Evolutionary conservation across 139 green algal species (phyloP).

Genomic region (Chlorella sp.): DNA sequence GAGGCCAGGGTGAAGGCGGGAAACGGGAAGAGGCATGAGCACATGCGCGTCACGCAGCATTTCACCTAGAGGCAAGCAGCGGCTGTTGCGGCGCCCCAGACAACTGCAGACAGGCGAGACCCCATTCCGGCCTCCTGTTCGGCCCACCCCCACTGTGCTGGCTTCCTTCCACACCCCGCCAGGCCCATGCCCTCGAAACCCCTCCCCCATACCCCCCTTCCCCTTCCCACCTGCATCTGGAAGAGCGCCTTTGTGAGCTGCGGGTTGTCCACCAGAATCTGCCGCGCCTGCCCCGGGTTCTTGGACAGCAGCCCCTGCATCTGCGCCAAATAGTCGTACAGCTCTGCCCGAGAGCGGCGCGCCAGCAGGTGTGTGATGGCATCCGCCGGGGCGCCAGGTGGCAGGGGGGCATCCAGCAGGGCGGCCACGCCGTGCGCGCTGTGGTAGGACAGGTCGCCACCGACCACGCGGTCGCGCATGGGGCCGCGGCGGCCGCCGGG

Average conservation of each 20-base stretch:
- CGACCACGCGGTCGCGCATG: constrained; percentile 37
- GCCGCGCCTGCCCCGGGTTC: constrained; percentile 66
- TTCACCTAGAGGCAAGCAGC: not conserved
- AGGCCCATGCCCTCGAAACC: not conserved
- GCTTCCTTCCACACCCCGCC: not conserved
- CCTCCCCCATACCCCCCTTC: not conserved
- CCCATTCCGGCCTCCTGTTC: not conserved
- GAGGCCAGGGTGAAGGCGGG: too few species aligned
- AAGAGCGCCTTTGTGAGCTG: constrained; percentile 93
- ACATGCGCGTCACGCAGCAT: too few species aligned
- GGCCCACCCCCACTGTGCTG: not conserved
- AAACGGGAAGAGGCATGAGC: not conserved
- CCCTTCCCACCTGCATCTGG: constrained; percentile 57
- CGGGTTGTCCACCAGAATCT: constrained; percentile 85
- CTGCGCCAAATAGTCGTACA: constrained; percentile 76
- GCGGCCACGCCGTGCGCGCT: constrained; percentile 27
- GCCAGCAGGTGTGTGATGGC: constrained; percentile 41
- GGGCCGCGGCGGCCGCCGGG: constrained; percentile 2
- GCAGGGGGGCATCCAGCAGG: constrained; percentile 26
- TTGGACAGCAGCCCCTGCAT: constrained; percentile 56
- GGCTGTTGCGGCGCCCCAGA: not conserved
- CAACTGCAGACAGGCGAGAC: too few species aligned
- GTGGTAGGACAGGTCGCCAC: constrained; percentile 48
- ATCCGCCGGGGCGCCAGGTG: constrained; percentile 30
- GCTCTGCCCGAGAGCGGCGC: constrained; percentile 65